phyloP scores from a whole-genome alignment of 352 stramenopile genomes.

The Globisporangium spiculum region DNA sequence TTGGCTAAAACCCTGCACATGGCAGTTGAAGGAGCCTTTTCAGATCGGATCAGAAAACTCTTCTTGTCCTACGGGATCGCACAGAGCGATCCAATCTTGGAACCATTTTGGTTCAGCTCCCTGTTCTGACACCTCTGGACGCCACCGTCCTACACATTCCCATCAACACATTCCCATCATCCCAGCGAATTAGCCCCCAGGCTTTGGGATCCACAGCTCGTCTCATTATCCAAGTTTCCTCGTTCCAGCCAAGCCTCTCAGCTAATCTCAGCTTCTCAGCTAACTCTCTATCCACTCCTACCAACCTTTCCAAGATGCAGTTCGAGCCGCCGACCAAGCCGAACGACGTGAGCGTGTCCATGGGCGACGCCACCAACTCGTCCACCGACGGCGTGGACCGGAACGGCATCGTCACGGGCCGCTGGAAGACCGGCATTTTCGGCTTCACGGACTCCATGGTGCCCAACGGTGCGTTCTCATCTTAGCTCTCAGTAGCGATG shows the following conservation, averaged over 20 bases:
- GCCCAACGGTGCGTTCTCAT: slow-evolving; percentile 48
- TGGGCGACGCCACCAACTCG: slow-evolving; percentile 27
- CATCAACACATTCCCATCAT: no score
- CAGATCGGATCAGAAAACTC: no score
- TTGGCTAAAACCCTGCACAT: background rate
- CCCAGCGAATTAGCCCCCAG: no score
- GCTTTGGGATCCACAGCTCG: background rate
- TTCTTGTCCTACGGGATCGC: no score
- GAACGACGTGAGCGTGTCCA: slow-evolving; percentile 40
- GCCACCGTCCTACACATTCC: no score
- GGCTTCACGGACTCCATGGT: slow-evolving; percentile 63
- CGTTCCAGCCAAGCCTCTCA: slow-evolving; percentile 1
- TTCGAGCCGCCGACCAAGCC: slow-evolving; percentile 55
- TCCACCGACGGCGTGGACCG: slow-evolving; percentile 44
- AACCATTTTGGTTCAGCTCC: no score
- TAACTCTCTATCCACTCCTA: no score
- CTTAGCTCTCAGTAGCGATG: background rate
- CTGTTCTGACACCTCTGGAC: background rate
- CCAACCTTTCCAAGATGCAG: slow-evolving; percentile 34
- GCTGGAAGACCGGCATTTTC: slow-evolving; percentile 76
- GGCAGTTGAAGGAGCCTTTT: background rate
- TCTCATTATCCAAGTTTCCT: slow-evolving; percentile 33
- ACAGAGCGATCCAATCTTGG: no score
- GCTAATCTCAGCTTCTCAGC: no score
- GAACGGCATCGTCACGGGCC: slow-evolving; percentile 67